Base-by-base conservation (phyloP, 1,139 yeast species). In the Lipomyces yarrowii region DNA sequence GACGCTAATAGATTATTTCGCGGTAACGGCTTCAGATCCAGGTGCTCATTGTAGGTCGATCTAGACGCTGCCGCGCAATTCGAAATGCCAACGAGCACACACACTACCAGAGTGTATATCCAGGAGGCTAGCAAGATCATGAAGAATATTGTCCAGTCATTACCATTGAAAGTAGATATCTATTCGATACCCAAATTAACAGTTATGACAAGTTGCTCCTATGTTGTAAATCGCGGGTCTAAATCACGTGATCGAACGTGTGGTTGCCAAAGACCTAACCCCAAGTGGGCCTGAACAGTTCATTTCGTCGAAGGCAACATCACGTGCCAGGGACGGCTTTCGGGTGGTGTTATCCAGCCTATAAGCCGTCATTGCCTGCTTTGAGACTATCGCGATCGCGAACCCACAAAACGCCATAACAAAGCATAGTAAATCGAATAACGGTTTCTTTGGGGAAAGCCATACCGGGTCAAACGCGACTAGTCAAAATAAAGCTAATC, bases 11-110 rank as follows among this genome's bases (percentile, higher is more conserved):
- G 54, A 33, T 55, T 48, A 51, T 65, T 64, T 42, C 69, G 65
- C 35, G 69, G 59, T 35, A 69, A 62, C n/a, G 71, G 71, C n/a
- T 42, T 60, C 53, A 69, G 59, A 33, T 69, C 67, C 5, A 69
- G 70, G 3, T 18, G 35, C 60, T 69, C 71, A n/a, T 48, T 39
- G 62, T 69, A 77, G 23, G 21, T 11, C 10, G 18, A 30, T 26
- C 26, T 26, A 7, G 55, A 23, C 33, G 33, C 10, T 18, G 18
- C 10, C 48, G 48, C 48, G 48, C 48, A 42, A 42, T 42, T 21
- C 21, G 23, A 18, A 42, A 42, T 11, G 10, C 8, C 48, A 18
- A n/a, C 7, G 10, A 42, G 48, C 23, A n/a, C 8, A n/a, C 48
- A 42, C 8, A 42, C 48, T 6, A 4, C 32, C 51, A 33, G 56